phyloP scores from a whole-genome alignment of 225 moss, liverwort and hornwort species.

The Straminergon stramineum region DNA sequence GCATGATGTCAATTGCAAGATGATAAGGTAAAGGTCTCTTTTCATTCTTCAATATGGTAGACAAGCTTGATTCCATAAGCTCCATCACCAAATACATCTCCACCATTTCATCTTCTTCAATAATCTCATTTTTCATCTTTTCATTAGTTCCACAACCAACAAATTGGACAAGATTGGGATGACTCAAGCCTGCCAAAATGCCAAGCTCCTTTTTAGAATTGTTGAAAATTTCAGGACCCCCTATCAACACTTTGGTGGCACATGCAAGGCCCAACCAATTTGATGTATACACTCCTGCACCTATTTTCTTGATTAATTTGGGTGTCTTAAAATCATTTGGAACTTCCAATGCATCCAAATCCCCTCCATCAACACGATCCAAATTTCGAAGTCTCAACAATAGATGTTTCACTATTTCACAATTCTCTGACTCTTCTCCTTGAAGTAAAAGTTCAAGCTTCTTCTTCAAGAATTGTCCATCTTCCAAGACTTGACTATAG shows the following conservation, averaged over 20 bases:
- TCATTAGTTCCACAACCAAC: too few species aligned
- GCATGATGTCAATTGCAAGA: too few species aligned
- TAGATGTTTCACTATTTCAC: neutral
- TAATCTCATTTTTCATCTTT: too few species aligned
- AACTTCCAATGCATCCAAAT: neutral
- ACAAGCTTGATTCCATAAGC: too few species aligned
- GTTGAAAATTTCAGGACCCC: accelerated
- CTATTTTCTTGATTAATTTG: accelerated
- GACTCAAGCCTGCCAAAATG: too few species aligned
- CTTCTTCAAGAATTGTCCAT: neutral
- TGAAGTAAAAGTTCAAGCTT: neutral
- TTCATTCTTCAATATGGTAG: too few species aligned
- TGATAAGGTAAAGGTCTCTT: too few species aligned
- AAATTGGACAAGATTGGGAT: too few species aligned
- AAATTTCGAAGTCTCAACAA: neutral
- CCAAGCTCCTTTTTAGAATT: too few species aligned
- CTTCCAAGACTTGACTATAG: neutral
- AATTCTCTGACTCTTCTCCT: accelerated
- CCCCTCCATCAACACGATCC: neutral
- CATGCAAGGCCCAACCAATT: neutral
- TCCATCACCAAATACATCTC: too few species aligned
- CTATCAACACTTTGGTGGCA: too few species aligned
- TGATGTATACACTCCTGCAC: neutral
- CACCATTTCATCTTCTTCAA: too few species aligned
- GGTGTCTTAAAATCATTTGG: neutral